phyloP scores from a whole-genome alignment of 225 moss, liverwort and hornwort species.

The Polytrichum formosum region DNA sequence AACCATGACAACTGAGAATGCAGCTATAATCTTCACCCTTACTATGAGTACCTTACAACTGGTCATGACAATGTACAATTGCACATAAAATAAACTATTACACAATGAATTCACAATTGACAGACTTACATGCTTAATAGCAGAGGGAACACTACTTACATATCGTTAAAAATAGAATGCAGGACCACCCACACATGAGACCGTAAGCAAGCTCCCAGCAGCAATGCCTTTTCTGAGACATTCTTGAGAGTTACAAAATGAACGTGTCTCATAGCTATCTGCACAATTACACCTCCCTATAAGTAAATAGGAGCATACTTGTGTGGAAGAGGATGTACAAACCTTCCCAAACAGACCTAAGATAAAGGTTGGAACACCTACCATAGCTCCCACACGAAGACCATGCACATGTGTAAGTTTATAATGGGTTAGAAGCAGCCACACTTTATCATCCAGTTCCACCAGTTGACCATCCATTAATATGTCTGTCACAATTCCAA shows the following conservation, averaged over 20 bases:
- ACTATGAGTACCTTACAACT: too few species aligned
- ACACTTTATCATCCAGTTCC: slow-evolving; percentile 76
- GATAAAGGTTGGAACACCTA: slow-evolving; percentile 30
- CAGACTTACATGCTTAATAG: neutral
- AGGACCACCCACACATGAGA: slow-evolving; percentile 63
- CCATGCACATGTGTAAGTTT: slow-evolving; percentile 51
- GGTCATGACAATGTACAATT: too few species aligned
- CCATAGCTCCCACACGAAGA: slow-evolving; percentile 74
- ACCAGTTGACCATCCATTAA: slow-evolving; percentile 58
- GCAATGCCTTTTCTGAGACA: slow-evolving; percentile 49
- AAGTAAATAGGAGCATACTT: neutral
- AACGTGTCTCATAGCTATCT: slow-evolving; percentile 65
- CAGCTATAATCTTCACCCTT: too few species aligned
- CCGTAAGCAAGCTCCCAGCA: slow-evolving; percentile 73
- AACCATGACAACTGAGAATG: too few species aligned
- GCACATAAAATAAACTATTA: too few species aligned
- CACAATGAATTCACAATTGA: too few species aligned
- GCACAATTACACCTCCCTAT: slow-evolving; percentile 12
- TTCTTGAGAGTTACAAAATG: slow-evolving; percentile 52
- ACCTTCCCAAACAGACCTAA: neutral
- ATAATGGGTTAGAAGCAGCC: slow-evolving; percentile 74
- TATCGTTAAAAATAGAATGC: slow-evolving; percentile 45
- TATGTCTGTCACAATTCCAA: slow-evolving; percentile 59
- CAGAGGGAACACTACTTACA: slow-evolving; percentile 25
- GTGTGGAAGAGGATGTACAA: too few species aligned